phyloP scores from a whole-genome alignment of 2,329 filamentous ascomycete species.

The Thielaviopsis populi region DNA sequence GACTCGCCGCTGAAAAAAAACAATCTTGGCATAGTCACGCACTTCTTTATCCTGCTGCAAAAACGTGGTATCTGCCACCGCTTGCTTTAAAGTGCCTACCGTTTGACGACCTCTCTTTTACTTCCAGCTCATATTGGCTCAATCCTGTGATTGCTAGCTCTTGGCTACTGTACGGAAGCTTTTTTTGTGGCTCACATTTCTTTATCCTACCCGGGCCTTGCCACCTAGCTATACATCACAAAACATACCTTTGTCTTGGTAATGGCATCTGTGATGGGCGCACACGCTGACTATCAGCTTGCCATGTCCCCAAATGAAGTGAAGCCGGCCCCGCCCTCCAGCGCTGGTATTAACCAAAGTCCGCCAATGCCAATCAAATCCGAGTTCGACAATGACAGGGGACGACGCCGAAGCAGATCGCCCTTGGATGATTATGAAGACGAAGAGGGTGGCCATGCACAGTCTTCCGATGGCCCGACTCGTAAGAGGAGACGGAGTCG shows the following conservation, averaged over 20 bases:
- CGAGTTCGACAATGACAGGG: slow-evolving; percentile 28
- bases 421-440: slow-evolving; percentile 29
- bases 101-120: no score
- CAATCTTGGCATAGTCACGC: no score
- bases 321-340: not conserved
- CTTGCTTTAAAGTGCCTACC: no score
- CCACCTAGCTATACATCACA: not conserved
- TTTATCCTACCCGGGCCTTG: not conserved
- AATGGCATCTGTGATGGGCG: slow-evolving; percentile 9
- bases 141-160: no score
- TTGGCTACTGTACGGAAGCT: no score
- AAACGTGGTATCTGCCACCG: no score
- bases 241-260: not conserved
- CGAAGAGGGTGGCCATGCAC: slow-evolving; percentile 24
- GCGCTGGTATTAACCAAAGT: not conserved
- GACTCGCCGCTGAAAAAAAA: no score
- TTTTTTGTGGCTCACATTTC: not conserved
- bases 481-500: slow-evolving; percentile 55
- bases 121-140: no score
- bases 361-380: slow-evolving; percentile 22
- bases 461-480: slow-evolving; percentile 37
- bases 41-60: no score
- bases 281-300: slow-evolving; percentile 6
- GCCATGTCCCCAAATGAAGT: slow-evolving; percentile 1
- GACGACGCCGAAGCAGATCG: slow-evolving; percentile 30